Conservation (phyloP, 352 stramenopile genomes). For the Phytophthora pisi region DNA sequence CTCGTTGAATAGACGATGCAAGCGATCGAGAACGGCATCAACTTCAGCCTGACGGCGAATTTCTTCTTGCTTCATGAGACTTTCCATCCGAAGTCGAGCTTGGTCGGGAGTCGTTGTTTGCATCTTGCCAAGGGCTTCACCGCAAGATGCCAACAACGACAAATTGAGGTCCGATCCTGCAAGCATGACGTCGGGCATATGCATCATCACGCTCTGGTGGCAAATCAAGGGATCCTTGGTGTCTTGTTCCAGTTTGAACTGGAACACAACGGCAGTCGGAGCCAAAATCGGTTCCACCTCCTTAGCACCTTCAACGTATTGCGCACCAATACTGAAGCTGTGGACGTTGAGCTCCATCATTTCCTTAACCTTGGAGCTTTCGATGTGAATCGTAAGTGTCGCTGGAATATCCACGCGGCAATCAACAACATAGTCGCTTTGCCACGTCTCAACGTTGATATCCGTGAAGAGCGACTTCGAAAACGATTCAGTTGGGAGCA, state of each 20-base stretch:
- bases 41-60: conserved; percentile 59
- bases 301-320: conserved; percentile 52
- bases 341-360: conserved; percentile 54
- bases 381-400: conserved; percentile 48
- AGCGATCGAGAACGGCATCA: conserved; percentile 52
- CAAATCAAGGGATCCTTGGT: conserved; percentile 37
- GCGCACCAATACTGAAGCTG: conserved; percentile 54
- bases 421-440: conserved; percentile 54
- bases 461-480: conserved; percentile 64
- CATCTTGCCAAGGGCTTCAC: conserved; percentile 52
- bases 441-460: conserved; percentile 51
- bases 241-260: conserved; percentile 64
- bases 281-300: conserved; percentile 52
- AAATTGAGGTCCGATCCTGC: conserved; percentile 75
- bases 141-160: conserved; percentile 61
- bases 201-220: conserved; percentile 58
- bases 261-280: conserved; percentile 50
- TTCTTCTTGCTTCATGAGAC: conserved; percentile 57
- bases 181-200: conserved; percentile 68
- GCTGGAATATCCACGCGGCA: conserved; percentile 59
- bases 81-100: conserved; percentile 59
- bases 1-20: conserved; percentile 72
- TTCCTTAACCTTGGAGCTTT: conserved; percentile 55
- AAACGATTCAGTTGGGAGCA: conserved; percentile 53
- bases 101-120: conserved; percentile 70